Base-by-base conservation (phyloP, 495 filamentous ascomycete genomes). In the Penicillium canariense region DNA sequence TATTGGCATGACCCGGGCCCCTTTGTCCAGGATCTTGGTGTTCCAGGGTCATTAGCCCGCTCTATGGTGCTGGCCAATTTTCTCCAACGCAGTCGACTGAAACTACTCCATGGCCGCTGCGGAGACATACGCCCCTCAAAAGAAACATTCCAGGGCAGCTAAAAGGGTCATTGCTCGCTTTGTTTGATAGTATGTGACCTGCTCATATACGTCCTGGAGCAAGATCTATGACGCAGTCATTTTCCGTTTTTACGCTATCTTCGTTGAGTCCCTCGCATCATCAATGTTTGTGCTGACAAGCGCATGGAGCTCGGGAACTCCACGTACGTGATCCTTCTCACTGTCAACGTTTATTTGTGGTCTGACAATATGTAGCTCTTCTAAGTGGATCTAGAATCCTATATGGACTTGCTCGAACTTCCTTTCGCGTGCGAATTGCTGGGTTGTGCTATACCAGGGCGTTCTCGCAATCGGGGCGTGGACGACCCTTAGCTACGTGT, bases 271-370 rank as follows among this genome's bases (percentile, higher is more conserved):
- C 76, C 81, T 22, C 77, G 73, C 11, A 75, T 89, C 48, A 87
- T 90, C 61, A 90, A 89, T 54, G 87, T 84, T 86, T 5, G 86
- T 90, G 54, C 74, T 89, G 46, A 87, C 83, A 1, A 84, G 81
- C n/a, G 87, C 84, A 3, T 87, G 84, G 79, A 82, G 78, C 5
- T 76, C 79, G 10, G 81, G 76, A 11, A 84, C 83, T 59, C 75
- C 76, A 9, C 81, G 76, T 73, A 65, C 77, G 50, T 81, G 18
- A 72, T 60, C 61, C 71, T 27, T 68, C 69, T 10, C 71, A 66
- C 9, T 9, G 17, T n/a, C 36, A 34, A 34, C 22, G 12, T 32
- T 18, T 17, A 11, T 32, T n/a, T 6, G 20, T 28, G 1, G 27
- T 36, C 48, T 58, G 23, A 58, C 36, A 26, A 0, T 27, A n/a